Evolutionary conservation across 495 filamentous ascomycete species (phyloP).

Genomic region (Neurospora hispaniola): DNA sequence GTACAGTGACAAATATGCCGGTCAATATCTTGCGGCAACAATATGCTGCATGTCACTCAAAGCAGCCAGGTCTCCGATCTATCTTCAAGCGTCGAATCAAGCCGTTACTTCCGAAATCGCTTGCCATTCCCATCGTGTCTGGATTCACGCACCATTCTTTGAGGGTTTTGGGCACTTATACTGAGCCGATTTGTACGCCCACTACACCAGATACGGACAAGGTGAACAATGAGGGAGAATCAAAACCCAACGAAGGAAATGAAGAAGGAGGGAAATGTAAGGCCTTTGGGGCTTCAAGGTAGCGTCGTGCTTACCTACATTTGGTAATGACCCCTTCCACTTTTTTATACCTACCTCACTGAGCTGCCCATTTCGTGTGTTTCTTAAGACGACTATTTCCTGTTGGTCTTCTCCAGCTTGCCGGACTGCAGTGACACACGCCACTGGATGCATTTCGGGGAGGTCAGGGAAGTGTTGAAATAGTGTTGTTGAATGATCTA

Average conservation of each 20-base stretch:
- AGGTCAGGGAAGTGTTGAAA: background rate
- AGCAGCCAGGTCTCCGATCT: background rate
- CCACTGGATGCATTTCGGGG: background rate
- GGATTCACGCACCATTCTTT: background rate
- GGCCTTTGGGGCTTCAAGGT: background rate
- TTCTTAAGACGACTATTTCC: background rate
- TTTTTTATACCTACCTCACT: background rate
- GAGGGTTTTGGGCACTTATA: background rate
- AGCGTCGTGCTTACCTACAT: background rate
- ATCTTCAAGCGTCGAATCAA: background rate
- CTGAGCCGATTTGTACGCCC: background rate
- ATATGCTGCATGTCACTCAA: background rate
- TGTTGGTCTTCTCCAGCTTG: background rate
- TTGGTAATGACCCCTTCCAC: background rate
- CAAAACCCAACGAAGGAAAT: background rate
- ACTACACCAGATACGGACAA: background rate
- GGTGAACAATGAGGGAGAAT: background rate
- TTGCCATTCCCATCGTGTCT: background rate
- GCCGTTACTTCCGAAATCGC: background rate
- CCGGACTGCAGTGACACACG: background rate
- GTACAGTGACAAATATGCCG: too few species aligned
- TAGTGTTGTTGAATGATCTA: background rate
- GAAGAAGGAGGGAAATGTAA: background rate
- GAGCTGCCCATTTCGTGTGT: background rate
- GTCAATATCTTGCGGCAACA: background rate